A percentile compares a stretch with the other conserved stretches of the same genome.
Evolutionary conservation across 257 asterid genomes (phyloP).

Genomic region (Salvia hispanica): DNA sequence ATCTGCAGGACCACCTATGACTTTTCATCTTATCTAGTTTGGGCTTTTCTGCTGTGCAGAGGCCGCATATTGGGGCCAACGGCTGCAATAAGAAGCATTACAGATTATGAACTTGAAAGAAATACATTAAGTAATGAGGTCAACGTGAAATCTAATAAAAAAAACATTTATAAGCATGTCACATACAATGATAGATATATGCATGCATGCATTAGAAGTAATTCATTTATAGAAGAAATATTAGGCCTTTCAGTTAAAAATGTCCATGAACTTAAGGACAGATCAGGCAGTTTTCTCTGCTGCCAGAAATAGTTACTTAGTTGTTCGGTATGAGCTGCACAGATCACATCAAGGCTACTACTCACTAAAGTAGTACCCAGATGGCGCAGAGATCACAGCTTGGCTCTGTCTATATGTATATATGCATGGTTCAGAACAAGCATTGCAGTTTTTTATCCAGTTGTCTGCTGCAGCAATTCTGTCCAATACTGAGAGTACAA

Average conservation of each 20-base stretch:
- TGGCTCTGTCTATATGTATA: background rate
- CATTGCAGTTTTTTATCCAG: background rate
- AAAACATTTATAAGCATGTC: background rate
- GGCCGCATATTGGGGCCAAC: conserved; percentile 75
- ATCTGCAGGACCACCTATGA: conserved; percentile 67
- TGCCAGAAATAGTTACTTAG: too few relatives aligned
- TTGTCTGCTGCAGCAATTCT: background rate
- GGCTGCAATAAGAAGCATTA: conserved; percentile 51
- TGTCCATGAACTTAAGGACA: background rate
- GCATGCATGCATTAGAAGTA: background rate
- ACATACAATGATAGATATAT: background rate
- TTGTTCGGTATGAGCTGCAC: background rate
- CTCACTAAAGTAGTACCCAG: background rate
- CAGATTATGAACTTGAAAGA: conserved; percentile 4
- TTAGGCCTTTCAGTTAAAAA: background rate
- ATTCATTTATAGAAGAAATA: background rate
- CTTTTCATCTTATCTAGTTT: conserved; percentile 42
- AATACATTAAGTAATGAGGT: background rate
- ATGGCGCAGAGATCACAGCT: background rate
- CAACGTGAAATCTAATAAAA: background rate
- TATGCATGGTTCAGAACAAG: conserved; percentile 1
- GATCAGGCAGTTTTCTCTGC: background rate
- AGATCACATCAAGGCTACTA: too few relatives aligned
- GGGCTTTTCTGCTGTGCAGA: conserved; percentile 63
- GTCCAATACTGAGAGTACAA: background rate